Percentiles rank a stretch among this genome's conserved stretches.
phyloP scores from a whole-genome alignment of 108 stramenopile genomes.

The Cylindrotheca closterium region DNA sequence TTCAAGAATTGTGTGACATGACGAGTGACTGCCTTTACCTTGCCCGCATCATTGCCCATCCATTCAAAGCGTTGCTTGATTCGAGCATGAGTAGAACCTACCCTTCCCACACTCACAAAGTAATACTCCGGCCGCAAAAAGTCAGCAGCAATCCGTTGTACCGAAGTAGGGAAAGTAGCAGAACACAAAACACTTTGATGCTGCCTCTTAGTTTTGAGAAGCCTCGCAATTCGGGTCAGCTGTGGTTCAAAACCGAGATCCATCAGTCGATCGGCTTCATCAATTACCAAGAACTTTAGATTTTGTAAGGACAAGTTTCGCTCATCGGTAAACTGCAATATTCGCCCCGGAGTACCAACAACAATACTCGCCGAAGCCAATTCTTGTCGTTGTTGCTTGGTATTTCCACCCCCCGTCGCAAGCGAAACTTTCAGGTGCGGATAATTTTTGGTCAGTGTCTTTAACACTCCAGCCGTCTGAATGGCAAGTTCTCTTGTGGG shows the following conservation, averaged over 20 bases:
- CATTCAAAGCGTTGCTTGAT: conserved; percentile 23
- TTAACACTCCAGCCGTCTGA: conserved; percentile 71
- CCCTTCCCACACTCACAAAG: conserved; percentile 22
- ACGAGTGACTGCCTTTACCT: conserved; percentile 10
- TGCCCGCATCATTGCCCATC: conserved; percentile 3
- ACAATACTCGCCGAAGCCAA: conserved; percentile 42
- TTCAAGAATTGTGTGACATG: conserved; percentile 22
- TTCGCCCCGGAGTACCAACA: conserved; percentile 90
- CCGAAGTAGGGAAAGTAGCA: conserved; percentile 88
- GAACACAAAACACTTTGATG: conserved; percentile 81
- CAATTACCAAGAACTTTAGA: conserved; percentile 77
- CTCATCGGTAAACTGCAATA: conserved; percentile 82
- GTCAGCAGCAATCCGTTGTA: conserved; percentile 75
- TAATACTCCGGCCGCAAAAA: conserved; percentile 40
- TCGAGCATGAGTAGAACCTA: conserved; percentile 11
- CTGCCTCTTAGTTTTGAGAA: conserved; percentile 38
- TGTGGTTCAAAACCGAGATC: conserved; percentile 90
- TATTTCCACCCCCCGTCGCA: conserved; percentile 65
- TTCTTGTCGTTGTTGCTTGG: conserved; percentile 34
- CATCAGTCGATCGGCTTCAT: conserved; percentile 92
- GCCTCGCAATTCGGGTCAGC: conserved; percentile 26
- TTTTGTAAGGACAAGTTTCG: conserved; percentile 82
- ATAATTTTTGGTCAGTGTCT: conserved; percentile 36
- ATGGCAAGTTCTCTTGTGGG: conserved; percentile 89
- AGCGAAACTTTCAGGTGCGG: conserved; percentile 32